Evolutionary conservation across 305 asterid species (phyloP).

Genomic region (Fraxinus baroniana): DNA sequence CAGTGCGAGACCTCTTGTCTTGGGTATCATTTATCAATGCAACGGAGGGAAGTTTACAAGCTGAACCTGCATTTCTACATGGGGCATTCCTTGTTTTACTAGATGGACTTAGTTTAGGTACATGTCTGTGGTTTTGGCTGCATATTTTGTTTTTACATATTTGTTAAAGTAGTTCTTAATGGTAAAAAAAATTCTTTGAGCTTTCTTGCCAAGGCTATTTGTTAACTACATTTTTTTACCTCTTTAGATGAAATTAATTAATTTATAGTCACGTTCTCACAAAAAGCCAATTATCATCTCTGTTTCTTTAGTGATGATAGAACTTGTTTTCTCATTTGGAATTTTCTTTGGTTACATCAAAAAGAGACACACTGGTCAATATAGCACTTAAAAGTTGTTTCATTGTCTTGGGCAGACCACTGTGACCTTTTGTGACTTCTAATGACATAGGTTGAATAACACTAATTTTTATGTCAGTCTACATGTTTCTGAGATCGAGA

Average conservation of each 20-base stretch:
- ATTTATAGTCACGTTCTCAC: neutral
- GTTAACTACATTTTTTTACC: neutral
- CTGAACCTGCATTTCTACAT: conserved; percentile 78
- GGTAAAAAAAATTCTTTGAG: neutral
- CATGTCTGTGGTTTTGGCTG: conserved; percentile 11
- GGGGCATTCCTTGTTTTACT: conserved; percentile 84
- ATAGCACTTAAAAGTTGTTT: neutral
- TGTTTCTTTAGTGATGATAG: conserved; percentile 1
- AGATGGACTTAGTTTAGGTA: conserved; percentile 91
- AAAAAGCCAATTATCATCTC: neutral
- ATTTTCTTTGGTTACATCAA: neutral
- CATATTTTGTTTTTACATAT: neutral
- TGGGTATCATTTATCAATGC: conserved; percentile 83
- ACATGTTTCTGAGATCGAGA: neutral
- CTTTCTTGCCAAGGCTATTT: neutral
- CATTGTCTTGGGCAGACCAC: neutral
- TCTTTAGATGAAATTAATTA: neutral
- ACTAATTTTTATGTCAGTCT: neutral
- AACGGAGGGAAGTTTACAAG: conserved; percentile 51
- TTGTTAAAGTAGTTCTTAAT: conserved; percentile 3
- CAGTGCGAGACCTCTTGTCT: conserved; percentile 91
- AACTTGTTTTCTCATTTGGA: neutral
- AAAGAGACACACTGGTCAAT: neutral
- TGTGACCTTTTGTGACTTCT: neutral
- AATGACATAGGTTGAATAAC: neutral